phyloP scores from a whole-genome alignment of 2,329 filamentous ascomycete species.

The Metarhizium anisopliae region DNA sequence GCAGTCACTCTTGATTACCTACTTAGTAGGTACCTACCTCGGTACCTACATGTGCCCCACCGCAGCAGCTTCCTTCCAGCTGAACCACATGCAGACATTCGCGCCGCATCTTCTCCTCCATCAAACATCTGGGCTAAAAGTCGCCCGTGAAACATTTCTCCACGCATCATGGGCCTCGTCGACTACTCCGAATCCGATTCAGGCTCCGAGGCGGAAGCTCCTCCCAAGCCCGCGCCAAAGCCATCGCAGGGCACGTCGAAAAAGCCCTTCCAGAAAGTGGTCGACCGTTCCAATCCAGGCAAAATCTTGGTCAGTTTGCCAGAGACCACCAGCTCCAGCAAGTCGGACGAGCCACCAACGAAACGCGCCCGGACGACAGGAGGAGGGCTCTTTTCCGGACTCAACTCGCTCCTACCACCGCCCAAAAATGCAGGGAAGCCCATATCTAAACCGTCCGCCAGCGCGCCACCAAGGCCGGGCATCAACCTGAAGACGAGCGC shows the following conservation, averaged over 20 bases:
- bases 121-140: neutral
- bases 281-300: constrained; percentile 71
- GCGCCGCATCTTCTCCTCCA: too few relatives aligned
- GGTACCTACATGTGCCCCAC: neutral
- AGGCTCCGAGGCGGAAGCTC: constrained; percentile 43
- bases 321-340: constrained; percentile 27
- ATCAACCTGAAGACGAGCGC: constrained; percentile 76
- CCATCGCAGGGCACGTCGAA: constrained; percentile 28
- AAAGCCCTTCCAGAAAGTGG: constrained; percentile 66
- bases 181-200: constrained; percentile 78
- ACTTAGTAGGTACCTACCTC: too few relatives aligned
- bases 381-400: constrained; percentile 63
- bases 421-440: constrained; percentile 54
- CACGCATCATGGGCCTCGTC: constrained; percentile 61
- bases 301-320: constrained; percentile 80
- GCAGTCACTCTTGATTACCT: too few relatives aligned
- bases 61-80: too few relatives aligned
- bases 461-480: constrained; percentile 22
- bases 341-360: constrained; percentile 41
- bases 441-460: constrained; percentile 12
- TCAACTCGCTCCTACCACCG: constrained; percentile 79
- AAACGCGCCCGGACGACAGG: constrained; percentile 56
- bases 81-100: neutral
- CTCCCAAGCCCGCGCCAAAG: constrained; percentile 20
- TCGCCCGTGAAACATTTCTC: neutral